Conservation (phyloP, 352 stramenopile species). For the Globisporangium cylindrosporum region DNA sequence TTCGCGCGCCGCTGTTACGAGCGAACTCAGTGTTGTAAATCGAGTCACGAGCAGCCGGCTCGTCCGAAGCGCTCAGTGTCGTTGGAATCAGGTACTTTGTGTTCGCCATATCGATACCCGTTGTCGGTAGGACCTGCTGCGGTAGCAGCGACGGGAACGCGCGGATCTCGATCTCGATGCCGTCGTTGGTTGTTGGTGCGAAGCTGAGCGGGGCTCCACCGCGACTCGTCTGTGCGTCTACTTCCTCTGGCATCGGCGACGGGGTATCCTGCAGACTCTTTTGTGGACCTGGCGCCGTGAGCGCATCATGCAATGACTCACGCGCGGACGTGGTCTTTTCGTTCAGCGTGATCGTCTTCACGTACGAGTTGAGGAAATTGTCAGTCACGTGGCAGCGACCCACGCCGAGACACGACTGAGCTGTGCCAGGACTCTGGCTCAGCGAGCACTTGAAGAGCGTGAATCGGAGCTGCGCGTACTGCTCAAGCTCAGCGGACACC, state of each 20-base stretch:
- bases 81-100: slow-evolving; percentile 77
- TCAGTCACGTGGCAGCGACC: slow-evolving; percentile 55
- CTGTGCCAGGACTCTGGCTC: slow-evolving; percentile 38
- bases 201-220: slow-evolving; percentile 16
- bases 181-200: slow-evolving; percentile 14
- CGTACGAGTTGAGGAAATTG: slow-evolving; percentile 40
- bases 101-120: slow-evolving; percentile 68
- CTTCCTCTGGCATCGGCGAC: slow-evolving; percentile 5
- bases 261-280: slow-evolving; percentile 14
- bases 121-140: slow-evolving; percentile 54
- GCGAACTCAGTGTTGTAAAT: slow-evolving; percentile 14
- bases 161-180: slow-evolving; percentile 50
- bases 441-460: slow-evolving; percentile 54
- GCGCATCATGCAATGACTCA: slow-evolving; percentile 23
- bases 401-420: slow-evolving; percentile 45
- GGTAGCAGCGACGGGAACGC: slow-evolving; percentile 45
- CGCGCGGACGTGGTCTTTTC: slow-evolving; percentile 41
- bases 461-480: slow-evolving; percentile 65
- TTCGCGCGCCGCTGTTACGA: slow-evolving; percentile 33
- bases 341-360: slow-evolving; percentile 42
- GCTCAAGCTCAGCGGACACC: slow-evolving; percentile 46
- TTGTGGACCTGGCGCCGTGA: slow-evolving; percentile 11
- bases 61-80: slow-evolving; percentile 34
- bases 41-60: slow-evolving; percentile 12
- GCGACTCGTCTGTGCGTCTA: slow-evolving; percentile 13